phyloP scores from a whole-genome alignment of 345 rosid species.

The Pistacia vera region DNA sequence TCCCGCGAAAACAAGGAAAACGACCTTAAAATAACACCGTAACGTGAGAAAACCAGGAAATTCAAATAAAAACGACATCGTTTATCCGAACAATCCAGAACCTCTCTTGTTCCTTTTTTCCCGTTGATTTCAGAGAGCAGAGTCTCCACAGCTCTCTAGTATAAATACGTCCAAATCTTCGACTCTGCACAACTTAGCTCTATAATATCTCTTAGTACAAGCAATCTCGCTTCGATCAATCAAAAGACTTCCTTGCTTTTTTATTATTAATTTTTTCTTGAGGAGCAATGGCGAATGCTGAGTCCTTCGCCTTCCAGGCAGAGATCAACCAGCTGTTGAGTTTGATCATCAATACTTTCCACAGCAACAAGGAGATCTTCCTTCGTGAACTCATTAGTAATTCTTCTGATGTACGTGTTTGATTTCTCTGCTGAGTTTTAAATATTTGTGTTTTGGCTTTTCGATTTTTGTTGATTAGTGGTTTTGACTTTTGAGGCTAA shows the following conservation, averaged over 20 bases:
- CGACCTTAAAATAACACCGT: background rate
- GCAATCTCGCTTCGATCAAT: background rate
- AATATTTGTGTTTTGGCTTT: background rate
- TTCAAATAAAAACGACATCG: constrained; percentile 26
- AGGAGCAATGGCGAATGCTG: constrained; percentile 62
- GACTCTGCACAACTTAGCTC: background rate
- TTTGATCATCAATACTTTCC: constrained; percentile 88
- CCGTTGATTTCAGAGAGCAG: constrained; percentile 32
- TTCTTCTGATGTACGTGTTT: constrained; percentile 60
- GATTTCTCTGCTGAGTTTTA: background rate
- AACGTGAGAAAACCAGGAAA: background rate
- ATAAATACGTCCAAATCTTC: constrained; percentile 11
- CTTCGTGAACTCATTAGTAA: constrained; percentile 75
- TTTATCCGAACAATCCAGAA: constrained; percentile 63
- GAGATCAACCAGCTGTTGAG: constrained; percentile 88
- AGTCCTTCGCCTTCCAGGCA: constrained; percentile 93
- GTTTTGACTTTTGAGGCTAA: background rate
- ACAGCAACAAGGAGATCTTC: constrained; percentile 93
- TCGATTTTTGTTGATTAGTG: background rate
- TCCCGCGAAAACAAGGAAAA: constrained; percentile 1
- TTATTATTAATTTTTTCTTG: background rate
- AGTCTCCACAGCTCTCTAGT: constrained; percentile 25
- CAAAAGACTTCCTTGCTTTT: background rate
- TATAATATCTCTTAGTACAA: background rate
- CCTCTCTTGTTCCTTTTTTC: background rate